Percentiles rank a stretch among this genome's conserved stretches.
phyloP scores from a whole-genome alignment of 2,329 filamentous ascomycete genomes.

The Didymellaceae sp. region DNA sequence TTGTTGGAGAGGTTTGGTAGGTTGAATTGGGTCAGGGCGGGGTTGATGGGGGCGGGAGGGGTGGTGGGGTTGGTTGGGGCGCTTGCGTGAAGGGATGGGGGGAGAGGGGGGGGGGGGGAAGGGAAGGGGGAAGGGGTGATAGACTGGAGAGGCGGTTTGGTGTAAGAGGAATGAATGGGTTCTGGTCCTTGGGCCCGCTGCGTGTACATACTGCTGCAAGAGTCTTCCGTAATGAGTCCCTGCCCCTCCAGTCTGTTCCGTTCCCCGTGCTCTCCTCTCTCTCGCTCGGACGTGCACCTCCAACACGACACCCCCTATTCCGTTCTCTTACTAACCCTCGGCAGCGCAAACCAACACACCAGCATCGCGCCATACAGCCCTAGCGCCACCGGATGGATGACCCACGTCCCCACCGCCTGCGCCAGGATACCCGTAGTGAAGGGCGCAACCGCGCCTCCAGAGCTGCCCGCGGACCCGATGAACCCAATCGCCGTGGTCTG shows the following conservation, averaged over 20 bases:
- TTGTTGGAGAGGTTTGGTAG: slow-evolving; percentile 31
- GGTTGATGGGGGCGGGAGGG: slow-evolving; percentile 34
- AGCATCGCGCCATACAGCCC: slow-evolving; percentile 70
- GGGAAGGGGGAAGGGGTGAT: no score
- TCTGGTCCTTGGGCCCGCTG: no score
- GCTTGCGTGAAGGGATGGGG: slow-evolving; percentile 2
- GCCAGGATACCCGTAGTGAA: slow-evolving; percentile 71
- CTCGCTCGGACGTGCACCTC: no score
- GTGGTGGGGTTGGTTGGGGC: slow-evolving; percentile 31
- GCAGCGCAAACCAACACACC: slow-evolving; percentile 68
- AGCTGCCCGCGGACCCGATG: slow-evolving; percentile 72
- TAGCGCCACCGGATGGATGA: slow-evolving; percentile 71
- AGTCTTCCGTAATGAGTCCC: no score
- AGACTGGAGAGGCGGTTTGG: no score
- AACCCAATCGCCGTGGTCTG: slow-evolving; percentile 70
- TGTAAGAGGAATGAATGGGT: no score
- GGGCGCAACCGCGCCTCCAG: slow-evolving; percentile 71
- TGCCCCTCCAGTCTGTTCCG: no score
- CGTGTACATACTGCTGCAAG: no score
- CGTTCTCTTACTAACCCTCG: slow-evolving; percentile 63
- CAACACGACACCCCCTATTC: no score
- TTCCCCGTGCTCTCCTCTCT: no score
- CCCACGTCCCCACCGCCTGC: slow-evolving; percentile 67
- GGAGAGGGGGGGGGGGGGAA: neutral
- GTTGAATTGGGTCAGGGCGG: slow-evolving; percentile 33